Percentiles rank a stretch among this genome's conserved stretches.
Evolutionary conservation across 306 rosid genomes (phyloP).

Genomic region (Prunus dulcis): DNA sequence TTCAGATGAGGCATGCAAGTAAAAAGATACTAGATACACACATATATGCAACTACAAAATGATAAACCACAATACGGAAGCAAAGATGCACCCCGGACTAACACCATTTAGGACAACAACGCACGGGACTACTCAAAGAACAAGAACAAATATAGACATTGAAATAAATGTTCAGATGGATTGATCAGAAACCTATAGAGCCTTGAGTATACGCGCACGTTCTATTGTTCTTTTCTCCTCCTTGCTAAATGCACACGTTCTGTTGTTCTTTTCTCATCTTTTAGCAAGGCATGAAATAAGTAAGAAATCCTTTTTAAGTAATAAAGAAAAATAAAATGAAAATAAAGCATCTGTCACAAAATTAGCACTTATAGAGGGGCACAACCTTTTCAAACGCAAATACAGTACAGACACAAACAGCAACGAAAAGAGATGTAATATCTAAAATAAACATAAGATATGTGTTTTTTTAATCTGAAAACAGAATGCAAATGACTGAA

Average conservation of each 20-base stretch:
- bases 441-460: neutral
- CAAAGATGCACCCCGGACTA: neutral
- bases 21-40: neutral
- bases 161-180: slow-evolving; percentile 5
- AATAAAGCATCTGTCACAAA: neutral
- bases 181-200: slow-evolving; percentile 50
- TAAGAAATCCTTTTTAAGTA: slow-evolving; percentile 19
- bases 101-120: neutral
- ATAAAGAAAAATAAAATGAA: slow-evolving; percentile 6
- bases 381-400: neutral
- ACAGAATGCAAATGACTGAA: neutral
- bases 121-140: slow-evolving; percentile 2
- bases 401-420: too few relatives aligned
- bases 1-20: neutral
- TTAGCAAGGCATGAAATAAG: slow-evolving; percentile 30
- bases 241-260: slow-evolving; percentile 76
- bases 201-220: slow-evolving; percentile 85
- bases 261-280: slow-evolving; percentile 83
- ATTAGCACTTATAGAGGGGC: neutral
- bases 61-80: neutral
- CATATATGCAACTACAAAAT: neutral
- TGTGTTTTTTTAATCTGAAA: neutral
- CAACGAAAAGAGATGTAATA: too few relatives aligned
- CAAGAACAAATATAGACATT: slow-evolving; percentile 5
- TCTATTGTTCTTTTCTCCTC: slow-evolving; percentile 88